These are phyloP conservation scores for Salvia miltiorrhiza DNA, from an alignment of 257 asterid genomes.

Conservation along the genomic window DNA sequence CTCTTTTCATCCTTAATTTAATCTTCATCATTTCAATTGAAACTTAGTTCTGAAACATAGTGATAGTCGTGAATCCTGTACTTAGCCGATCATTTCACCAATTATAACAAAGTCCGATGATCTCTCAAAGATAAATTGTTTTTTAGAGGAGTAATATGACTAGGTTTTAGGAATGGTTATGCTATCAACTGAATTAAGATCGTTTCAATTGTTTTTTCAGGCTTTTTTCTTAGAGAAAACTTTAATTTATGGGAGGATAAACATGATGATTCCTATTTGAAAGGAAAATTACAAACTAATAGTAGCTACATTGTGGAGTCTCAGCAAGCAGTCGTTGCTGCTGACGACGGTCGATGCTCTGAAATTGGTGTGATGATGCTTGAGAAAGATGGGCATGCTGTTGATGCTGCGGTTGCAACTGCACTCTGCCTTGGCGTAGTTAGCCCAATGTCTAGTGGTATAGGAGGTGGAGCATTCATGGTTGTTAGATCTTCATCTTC, in stretches of 20 bases:
- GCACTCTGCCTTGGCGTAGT: constrained; percentile 85
- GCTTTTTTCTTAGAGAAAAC: constrained; percentile 24
- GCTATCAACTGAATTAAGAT: background rate
- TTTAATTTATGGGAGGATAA: constrained; percentile 12
- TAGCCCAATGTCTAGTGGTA: constrained; percentile 67
- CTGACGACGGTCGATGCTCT: constrained; percentile 86
- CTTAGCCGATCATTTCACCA: no score
- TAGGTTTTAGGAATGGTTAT: background rate
- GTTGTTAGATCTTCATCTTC: constrained; percentile 57
- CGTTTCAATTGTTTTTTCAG: constrained; percentile 7
- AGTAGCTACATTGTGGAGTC: constrained; percentile 48
- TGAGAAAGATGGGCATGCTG: constrained; percentile 76
- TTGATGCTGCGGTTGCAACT: constrained; percentile 86
- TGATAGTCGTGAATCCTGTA: no score
- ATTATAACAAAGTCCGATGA: background rate
- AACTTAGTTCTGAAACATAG: background rate
- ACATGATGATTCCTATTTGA: constrained; percentile 17
- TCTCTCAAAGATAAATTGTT: background rate
- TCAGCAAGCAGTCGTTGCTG: constrained; percentile 66
- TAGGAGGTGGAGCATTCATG: constrained; percentile 92
- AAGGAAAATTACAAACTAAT: background rate
- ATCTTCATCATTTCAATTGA: background rate
- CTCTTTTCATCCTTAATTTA: background rate
- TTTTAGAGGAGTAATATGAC: background rate
- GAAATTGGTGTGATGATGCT: constrained; percentile 63